Evolutionary conservation across 371 early-diverging fungal genomes (phyloP).

Genomic region (Sporodiniella umbellata): DNA sequence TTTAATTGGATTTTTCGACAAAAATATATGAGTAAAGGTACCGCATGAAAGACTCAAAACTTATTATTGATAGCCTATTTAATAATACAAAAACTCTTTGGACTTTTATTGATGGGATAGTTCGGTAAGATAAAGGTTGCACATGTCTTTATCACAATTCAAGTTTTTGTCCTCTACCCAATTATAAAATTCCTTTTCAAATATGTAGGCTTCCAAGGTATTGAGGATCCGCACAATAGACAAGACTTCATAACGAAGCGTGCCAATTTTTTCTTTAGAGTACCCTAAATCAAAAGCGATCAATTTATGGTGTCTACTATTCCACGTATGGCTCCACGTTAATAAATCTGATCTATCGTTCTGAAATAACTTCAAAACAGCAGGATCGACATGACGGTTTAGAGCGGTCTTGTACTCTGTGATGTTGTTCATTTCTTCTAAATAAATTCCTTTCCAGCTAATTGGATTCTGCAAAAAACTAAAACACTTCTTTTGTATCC

Average conservation of each 20-base stretch:
- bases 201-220: slow-evolving; percentile 38
- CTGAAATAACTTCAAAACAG: slow-evolving; percentile 17
- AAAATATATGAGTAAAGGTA: too few relatives aligned
- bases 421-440: slow-evolving; percentile 45
- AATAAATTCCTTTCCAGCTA: slow-evolving; percentile 44
- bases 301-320: slow-evolving; percentile 32
- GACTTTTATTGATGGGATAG: too few relatives aligned
- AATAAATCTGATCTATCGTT: slow-evolving; percentile 4
- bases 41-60: too few relatives aligned
- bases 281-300: slow-evolving; percentile 49
- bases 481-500: slow-evolving; percentile 2
- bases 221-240: slow-evolving; percentile 46
- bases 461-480: neutral
- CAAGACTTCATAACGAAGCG: slow-evolving; percentile 48
- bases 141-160: slow-evolving; percentile 31
- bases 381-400: slow-evolving; percentile 10
- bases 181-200: slow-evolving; percentile 54
- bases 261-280: slow-evolving; percentile 48
- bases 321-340: slow-evolving; percentile 17
- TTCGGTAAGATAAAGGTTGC: too few relatives aligned
- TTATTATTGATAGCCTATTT: too few relatives aligned
- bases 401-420: slow-evolving; percentile 1
- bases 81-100: too few relatives aligned
- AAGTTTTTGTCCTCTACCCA: slow-evolving; percentile 51
- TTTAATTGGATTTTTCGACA: too few relatives aligned